Evolutionary conservation across 1,284 basidiomycete species (phyloP).

Genomic region (Ceratorhiza oryzae-sativae): DNA sequence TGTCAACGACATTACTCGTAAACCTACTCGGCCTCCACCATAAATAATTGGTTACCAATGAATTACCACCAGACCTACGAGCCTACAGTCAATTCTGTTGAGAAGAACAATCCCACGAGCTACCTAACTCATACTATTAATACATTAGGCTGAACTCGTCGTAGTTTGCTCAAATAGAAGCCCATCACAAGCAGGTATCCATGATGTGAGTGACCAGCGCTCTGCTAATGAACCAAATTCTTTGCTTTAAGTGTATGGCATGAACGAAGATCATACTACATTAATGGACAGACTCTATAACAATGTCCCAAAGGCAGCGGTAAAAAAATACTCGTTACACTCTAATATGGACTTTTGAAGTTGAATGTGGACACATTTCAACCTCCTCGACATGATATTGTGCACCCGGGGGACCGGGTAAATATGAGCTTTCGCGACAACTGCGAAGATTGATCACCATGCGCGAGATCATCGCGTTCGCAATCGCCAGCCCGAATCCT

Average conservation of each 20-base stretch:
- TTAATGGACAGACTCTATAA: neutral
- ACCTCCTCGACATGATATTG: conserved; percentile 8
- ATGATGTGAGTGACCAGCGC: too few species aligned
- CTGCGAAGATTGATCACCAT: conserved; percentile 39
- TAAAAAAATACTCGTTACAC: neutral
- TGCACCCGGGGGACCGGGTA: neutral
- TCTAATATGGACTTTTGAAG: neutral
- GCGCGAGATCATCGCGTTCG: conserved; percentile 39
- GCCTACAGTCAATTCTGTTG: conserved; percentile 56
- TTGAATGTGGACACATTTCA: neutral
- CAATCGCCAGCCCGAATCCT: conserved; percentile 37
- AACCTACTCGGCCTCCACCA: neutral
- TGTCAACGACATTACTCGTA: conserved; percentile 58
- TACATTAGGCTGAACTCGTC: too few species aligned
- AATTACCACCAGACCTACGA: neutral
- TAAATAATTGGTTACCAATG: neutral
- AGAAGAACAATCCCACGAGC: conserved; percentile 50
- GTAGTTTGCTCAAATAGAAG: too few species aligned
- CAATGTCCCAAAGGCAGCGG: neutral
- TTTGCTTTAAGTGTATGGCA: neutral
- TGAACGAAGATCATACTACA: neutral
- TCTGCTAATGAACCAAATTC: too few species aligned
- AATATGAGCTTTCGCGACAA: neutral
- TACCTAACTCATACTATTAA: conserved; percentile 47
- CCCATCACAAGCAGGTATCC: too few species aligned